Evolutionary conservation across 164 flowering plant genomes (phyloP).

Genomic region (Nelumbo lutea): DNA sequence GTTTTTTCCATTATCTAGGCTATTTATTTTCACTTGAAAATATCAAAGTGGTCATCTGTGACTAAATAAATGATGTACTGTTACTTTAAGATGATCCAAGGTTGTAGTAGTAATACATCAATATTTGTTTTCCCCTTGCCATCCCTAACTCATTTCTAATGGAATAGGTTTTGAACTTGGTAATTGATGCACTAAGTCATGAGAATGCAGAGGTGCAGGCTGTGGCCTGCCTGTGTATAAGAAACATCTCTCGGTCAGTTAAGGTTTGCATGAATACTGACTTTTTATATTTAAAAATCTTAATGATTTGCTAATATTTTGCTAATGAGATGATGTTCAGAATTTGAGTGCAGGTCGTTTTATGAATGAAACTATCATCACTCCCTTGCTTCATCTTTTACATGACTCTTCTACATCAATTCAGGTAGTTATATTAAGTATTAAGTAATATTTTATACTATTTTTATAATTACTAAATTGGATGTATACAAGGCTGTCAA

Average conservation of each 20-base stretch:
- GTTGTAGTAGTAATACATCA: not conserved
- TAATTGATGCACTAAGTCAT: constrained; percentile 56
- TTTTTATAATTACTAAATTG: no score
- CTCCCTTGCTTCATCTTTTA: constrained; percentile 66
- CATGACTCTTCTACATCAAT: constrained; percentile 50
- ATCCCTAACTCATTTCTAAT: constrained; percentile 5
- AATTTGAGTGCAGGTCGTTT: constrained; percentile 82
- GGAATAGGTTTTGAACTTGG: constrained; percentile 50
- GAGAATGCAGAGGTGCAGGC: constrained; percentile 62
- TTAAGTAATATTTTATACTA: no score
- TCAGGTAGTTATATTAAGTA: constrained; percentile 45
- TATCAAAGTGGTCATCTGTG: not conserved
- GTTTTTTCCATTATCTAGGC: no score
- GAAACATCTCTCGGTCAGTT: constrained; percentile 78
- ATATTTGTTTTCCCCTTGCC: not conserved
- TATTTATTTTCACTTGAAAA: no score
- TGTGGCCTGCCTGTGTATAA: constrained; percentile 85
- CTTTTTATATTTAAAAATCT: constrained; percentile 2
- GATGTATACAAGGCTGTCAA: no score
- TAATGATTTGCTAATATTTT: not conserved
- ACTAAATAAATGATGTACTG: not conserved
- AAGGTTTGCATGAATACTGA: constrained; percentile 25
- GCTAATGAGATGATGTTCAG: constrained; percentile 46
- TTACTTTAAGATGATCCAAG: not conserved
- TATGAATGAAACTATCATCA: constrained; percentile 48